These are phyloP conservation scores for Mortierella alpina DNA, from an alignment of 192 early-diverging fungal genomes.

Conservation along the genomic window DNA sequence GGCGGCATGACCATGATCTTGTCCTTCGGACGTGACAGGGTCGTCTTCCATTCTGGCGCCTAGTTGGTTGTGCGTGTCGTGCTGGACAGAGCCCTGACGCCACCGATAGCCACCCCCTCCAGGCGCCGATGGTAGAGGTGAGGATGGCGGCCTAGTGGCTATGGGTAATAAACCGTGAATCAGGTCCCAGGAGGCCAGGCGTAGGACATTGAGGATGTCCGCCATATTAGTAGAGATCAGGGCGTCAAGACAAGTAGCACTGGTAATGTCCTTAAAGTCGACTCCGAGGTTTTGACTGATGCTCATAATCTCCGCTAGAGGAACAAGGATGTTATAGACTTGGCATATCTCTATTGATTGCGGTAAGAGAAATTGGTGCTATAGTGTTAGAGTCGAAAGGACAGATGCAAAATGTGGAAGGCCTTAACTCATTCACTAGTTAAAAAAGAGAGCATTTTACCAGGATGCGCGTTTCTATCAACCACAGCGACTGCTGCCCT, in stretches of 20 bases:
- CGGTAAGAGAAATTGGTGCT: neutral
- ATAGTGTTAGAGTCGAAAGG: neutral
- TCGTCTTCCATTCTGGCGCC: conserved; percentile 23
- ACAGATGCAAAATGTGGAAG: neutral
- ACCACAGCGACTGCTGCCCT: conserved; percentile 19
- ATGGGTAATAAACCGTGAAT: conserved; percentile 36
- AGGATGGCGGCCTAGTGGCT: neutral
- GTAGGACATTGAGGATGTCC: conserved; percentile 16
- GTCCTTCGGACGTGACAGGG: neutral
- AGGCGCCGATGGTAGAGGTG: neutral
- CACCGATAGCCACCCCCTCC: too few species aligned
- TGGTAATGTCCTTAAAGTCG: conserved; percentile 31
- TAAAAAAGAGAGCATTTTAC: conserved; percentile 3
- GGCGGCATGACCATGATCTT: conserved; percentile 12
- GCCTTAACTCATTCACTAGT: neutral
- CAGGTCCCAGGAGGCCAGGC: conserved; percentile 41
- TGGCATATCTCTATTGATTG: conserved; percentile 28
- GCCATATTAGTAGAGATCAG: conserved; percentile 32
- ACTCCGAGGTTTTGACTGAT: conserved; percentile 16
- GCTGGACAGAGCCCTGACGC: neutral
- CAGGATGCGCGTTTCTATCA: conserved; percentile 17
- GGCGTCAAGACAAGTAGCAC: conserved; percentile 23
- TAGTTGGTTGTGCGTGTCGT: neutral
- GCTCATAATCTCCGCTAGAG: conserved; percentile 22
- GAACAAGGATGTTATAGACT: conserved; percentile 39